These are phyloP conservation scores for Magnusiomyces fungicola DNA, from an alignment of 1,139 yeast species.

Conservation along the genomic window DNA sequence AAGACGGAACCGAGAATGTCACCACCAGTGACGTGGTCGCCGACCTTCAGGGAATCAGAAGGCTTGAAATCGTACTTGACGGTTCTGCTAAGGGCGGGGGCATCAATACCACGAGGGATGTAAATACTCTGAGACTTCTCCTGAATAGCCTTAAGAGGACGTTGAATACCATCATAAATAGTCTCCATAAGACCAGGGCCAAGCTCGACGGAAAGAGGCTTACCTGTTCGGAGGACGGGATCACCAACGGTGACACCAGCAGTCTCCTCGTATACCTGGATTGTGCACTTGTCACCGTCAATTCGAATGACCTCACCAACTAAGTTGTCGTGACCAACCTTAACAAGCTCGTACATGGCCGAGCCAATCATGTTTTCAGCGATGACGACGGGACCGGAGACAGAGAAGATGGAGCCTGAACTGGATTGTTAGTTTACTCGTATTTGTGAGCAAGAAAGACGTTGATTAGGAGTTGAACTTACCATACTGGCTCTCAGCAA, in stretches of 20 bases:
- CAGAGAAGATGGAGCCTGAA: constrained; percentile 60
- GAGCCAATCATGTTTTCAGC: constrained; percentile 99
- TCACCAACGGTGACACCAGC: constrained; percentile 99
- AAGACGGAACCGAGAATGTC: constrained; percentile 90
- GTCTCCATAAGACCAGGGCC: constrained; percentile 99
- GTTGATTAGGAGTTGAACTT: constrained; percentile 28
- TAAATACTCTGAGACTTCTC: constrained; percentile 83
- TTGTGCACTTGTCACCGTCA: constrained; percentile 92
- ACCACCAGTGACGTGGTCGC: constrained; percentile 98
- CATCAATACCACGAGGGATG: constrained; percentile 97
- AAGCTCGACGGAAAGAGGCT: constrained; percentile 93
- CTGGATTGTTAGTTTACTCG: too few relatives aligned
- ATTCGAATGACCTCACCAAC: constrained; percentile 98
- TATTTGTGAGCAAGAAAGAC: neutral
- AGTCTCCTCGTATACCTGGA: constrained; percentile 98
- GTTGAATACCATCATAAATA: constrained; percentile 97
- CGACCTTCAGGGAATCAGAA: constrained; percentile 58
- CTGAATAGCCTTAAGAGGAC: constrained; percentile 90
- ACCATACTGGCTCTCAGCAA: constrained; percentile 73
- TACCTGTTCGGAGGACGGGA: constrained; percentile 95
- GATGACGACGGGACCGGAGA: constrained; percentile 94
- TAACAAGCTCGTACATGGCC: constrained; percentile 96
- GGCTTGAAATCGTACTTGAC: constrained; percentile 84
- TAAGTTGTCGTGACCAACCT: constrained; percentile 92
- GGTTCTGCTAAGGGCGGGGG: constrained; percentile 83